phyloP scores from a whole-genome alignment of 2,329 filamentous ascomycete species.

The Eurotiales sp. region DNA sequence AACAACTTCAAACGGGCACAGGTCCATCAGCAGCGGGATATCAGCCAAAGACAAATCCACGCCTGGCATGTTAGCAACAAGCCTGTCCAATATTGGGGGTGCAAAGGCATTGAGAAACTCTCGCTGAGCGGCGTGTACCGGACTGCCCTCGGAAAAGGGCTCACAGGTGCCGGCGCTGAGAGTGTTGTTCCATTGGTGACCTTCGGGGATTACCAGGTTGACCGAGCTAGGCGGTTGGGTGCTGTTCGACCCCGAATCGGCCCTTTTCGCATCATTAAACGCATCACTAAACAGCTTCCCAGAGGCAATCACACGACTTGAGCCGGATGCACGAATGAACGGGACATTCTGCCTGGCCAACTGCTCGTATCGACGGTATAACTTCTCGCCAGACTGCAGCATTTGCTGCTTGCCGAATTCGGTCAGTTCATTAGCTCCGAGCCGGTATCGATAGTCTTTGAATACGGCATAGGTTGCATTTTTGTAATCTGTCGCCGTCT shows the following conservation, averaged over 20 bases:
- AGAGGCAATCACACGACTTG: slow-evolving; percentile 69
- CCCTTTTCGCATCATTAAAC: slow-evolving; percentile 57
- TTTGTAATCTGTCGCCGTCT: slow-evolving; percentile 52
- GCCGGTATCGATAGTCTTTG: slow-evolving; percentile 63
- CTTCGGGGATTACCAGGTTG: slow-evolving; percentile 67
- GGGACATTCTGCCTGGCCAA: slow-evolving; percentile 59
- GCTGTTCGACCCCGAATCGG: slow-evolving; percentile 36
- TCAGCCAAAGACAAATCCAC: slow-evolving; percentile 62
- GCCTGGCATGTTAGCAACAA: slow-evolving; percentile 67
- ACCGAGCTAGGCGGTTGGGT: slow-evolving; percentile 54
- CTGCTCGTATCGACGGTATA: slow-evolving; percentile 67
- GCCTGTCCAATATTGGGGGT: slow-evolving; percentile 61
- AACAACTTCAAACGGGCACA: slow-evolving; percentile 84
- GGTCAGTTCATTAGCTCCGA: slow-evolving; percentile 68
- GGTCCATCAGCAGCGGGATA: slow-evolving; percentile 74
- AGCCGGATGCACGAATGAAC: slow-evolving; percentile 68
- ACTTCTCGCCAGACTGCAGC: slow-evolving; percentile 70
- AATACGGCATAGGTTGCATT: slow-evolving; percentile 64
- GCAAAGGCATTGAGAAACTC: slow-evolving; percentile 63
- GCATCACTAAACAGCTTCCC: slow-evolving; percentile 72
- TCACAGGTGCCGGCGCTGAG: slow-evolving; percentile 71
- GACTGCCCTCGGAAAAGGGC: slow-evolving; percentile 60
- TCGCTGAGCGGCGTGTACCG: slow-evolving; percentile 45
- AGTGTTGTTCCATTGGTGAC: slow-evolving; percentile 68
- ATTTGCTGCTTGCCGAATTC: slow-evolving; percentile 65